Conservation (phyloP, 441 rosid genomes). For the Pelargonium cotyledonis region DNA sequence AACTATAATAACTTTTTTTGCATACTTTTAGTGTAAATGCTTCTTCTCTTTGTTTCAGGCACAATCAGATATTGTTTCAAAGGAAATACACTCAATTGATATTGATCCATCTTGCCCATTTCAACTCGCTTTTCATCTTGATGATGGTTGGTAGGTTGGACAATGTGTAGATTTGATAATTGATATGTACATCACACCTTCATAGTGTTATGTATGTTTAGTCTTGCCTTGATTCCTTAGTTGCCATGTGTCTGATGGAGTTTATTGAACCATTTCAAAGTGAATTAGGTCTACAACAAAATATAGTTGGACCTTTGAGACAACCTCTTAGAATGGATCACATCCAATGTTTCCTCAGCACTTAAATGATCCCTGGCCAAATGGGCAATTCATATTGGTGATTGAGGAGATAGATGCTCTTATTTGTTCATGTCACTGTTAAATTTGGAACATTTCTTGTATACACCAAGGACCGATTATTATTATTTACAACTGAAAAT, state of each 20-base stretch:
- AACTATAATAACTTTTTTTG: not conserved
- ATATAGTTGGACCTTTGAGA: not conserved
- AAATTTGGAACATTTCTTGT: too few relatives aligned
- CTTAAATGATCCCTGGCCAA: not conserved
- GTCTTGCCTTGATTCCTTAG: constrained; percentile 3
- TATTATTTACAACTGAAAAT: too few relatives aligned
- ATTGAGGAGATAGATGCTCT: not conserved
- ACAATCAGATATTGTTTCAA: constrained; percentile 70
- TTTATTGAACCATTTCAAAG: not conserved
- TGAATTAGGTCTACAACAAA: not conserved
- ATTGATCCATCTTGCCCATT: constrained; percentile 73
- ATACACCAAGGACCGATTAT: too few relatives aligned
- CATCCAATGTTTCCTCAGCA: not conserved
- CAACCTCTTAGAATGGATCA: not conserved
- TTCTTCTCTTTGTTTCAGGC: constrained; percentile 42
- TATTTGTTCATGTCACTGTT: not conserved
- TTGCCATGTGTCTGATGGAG: not conserved
- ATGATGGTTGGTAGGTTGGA: constrained; percentile 80
- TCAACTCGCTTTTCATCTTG: constrained; percentile 88
- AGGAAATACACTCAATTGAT: constrained; percentile 73
- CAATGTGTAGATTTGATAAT: constrained; percentile 12
- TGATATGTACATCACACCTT: not conserved
- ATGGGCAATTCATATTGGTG: not conserved
- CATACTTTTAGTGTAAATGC: not conserved
- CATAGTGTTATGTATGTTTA: constrained; percentile 2